Conservation (phyloP, 495 filamentous ascomycete genomes). For the Penicillium crystallinum region DNA sequence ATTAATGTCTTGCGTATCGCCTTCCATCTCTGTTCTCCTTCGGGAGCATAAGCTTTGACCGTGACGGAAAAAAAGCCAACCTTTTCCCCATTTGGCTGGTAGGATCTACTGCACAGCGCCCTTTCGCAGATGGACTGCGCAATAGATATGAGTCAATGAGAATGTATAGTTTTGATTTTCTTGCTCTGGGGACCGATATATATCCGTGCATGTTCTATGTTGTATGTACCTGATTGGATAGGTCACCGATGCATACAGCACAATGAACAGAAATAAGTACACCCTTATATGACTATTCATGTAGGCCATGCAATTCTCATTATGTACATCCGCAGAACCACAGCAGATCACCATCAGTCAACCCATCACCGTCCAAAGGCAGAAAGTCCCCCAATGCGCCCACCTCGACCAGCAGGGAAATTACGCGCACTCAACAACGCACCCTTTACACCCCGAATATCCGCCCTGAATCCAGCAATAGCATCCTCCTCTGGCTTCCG, state of each 20-base stretch:
- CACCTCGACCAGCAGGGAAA: slow-evolving; percentile 47
- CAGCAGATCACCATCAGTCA: background rate
- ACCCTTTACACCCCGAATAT: slow-evolving; percentile 91
- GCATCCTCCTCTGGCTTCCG: slow-evolving; percentile 64
- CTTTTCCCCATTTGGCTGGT: slow-evolving; percentile 1
- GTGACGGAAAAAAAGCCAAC: slow-evolving; percentile 14
- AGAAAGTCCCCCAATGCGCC: slow-evolving; percentile 20
- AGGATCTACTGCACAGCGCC: background rate
- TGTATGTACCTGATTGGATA: background rate
- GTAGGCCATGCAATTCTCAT: background rate
- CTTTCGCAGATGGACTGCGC: slow-evolving; percentile 7
- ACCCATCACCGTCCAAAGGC: slow-evolving; percentile 12
- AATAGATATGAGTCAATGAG: slow-evolving; percentile 11
- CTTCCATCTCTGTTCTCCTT: slow-evolving; percentile 8
- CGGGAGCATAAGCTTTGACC: slow-evolving; percentile 12
- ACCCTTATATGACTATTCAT: background rate
- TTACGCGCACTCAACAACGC: slow-evolving; percentile 76
- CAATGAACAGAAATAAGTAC: background rate
- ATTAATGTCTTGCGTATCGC: slow-evolving; percentile 24
- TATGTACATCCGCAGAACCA: background rate
- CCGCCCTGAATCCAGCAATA: slow-evolving; percentile 69
- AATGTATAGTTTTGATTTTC: background rate
- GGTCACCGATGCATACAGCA: background rate
- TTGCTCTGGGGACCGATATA: background rate
- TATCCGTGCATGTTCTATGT: background rate